A percentile compares a stretch with the other conserved stretches of the same genome.
These are phyloP conservation scores for Dittrichia graveolens DNA, from an alignment of 129 eudicot genomes.

Conservation along the genomic window DNA sequence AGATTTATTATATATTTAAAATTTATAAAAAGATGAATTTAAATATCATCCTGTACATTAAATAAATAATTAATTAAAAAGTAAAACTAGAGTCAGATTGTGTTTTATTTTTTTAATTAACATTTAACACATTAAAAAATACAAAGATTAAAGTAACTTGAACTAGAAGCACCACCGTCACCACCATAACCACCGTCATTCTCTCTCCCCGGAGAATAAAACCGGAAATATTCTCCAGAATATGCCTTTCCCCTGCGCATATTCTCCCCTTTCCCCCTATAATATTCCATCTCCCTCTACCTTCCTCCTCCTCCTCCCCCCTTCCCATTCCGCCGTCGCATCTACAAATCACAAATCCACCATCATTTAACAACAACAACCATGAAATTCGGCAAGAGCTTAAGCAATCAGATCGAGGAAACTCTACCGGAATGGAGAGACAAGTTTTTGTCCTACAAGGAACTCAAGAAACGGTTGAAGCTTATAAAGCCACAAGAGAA, in stretches of 20 bases:
- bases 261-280: conserved; percentile 30
- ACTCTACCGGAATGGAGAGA: conserved; percentile 91
- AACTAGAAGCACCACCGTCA: neutral
- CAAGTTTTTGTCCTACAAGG: conserved; percentile 89
- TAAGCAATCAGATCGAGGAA: conserved; percentile 77
- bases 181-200: conserved; percentile 19
- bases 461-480: conserved; percentile 73
- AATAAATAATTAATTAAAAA: too few relatives aligned
- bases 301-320: neutral
- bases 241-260: conserved; percentile 40
- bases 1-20: too few relatives aligned
- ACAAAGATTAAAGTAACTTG: neutral
- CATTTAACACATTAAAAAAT: neutral
- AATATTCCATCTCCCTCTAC: conserved; percentile 7
- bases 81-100: too few relatives aligned
- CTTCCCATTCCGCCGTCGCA: neutral
- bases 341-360: neutral
- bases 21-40: too few relatives aligned
- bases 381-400: conserved; percentile 91
- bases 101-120: neutral
- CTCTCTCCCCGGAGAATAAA: conserved; percentile 25
- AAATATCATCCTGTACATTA: too few relatives aligned
- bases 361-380: neutral
- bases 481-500: conserved; percentile 45
- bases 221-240: conserved; percentile 37